Base-by-base conservation (phyloP, 768 basidiomycete genomes). In the Lentinula guzmanii region DNA sequence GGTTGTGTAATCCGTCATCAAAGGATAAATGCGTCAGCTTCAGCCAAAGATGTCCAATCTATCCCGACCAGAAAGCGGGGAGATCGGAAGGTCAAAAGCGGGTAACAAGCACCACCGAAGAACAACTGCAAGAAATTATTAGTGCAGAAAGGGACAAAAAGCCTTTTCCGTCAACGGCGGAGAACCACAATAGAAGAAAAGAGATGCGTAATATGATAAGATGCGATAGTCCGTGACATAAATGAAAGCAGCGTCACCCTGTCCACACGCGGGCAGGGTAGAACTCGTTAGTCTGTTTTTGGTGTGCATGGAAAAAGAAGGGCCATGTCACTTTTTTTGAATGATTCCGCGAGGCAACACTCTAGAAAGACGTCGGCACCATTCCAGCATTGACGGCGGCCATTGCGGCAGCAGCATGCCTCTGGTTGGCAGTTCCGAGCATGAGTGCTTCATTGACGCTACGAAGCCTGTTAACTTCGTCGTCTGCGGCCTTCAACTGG, bases 381-480 rank as follows among this genome's bases (percentile, higher is more conserved):
- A 61, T 67, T 72, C 71, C 65, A 75, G 77, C 42, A 67, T 81
- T 71, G 58, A 82, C 80, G 61, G 82, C 82, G 53, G 83, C 79
- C 34, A 79, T 77, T 56, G 84, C 86, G 41, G 82, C 80, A 42
- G 84, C 83, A 52, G 82, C 84, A 70, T 84, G 84, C 67, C 84
- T 76, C 66, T 89, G 89, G 74, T 88, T 86, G 48, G 89, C 88
- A 62, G 89, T 88, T 72, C 86, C 84, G 71, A 93, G 85, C 89
- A 92, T 93, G 72, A 94, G 81, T 46, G 89, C 88, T 83, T 94
- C 91, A 75, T 93, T 93, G 66, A 94, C 86, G 70, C 83, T 87
- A 74, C 90, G 84, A 69, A 92, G 87, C 68, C 90, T 84, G 72
- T 86, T 80, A 63, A 90, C 88, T 77, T 93, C 91, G 61, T 84